These are phyloP conservation scores for Zoysia pacifica DNA, from an alignment of 176 grass and related monocot species.

Conservation along the genomic window DNA sequence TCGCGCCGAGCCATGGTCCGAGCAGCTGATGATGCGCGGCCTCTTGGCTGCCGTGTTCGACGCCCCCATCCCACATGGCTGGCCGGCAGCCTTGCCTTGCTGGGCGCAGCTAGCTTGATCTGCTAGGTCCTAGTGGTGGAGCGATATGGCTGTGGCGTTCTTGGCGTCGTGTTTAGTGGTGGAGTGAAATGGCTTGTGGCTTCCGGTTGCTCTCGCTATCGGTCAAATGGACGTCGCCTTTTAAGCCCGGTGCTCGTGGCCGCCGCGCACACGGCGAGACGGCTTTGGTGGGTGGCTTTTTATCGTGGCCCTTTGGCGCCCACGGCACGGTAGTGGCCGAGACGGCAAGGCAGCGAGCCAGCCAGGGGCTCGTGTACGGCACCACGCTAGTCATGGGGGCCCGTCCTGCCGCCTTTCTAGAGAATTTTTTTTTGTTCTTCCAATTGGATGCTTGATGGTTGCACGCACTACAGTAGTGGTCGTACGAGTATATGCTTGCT, in stretches of 20 bases:
- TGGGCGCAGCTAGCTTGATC: background rate
- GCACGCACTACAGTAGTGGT: background rate
- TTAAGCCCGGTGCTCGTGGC: constrained; percentile 51
- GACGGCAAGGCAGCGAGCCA: constrained; percentile 27
- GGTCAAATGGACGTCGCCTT: constrained; percentile 70
- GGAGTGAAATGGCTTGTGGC: background rate
- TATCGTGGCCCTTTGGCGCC: constrained; percentile 52
- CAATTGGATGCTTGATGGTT: background rate
- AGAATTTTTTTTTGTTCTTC: constrained; percentile 10
- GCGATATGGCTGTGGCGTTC: background rate
- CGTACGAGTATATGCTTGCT: constrained; percentile 22
- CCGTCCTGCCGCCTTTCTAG: constrained; percentile 24
- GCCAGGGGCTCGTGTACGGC: constrained; percentile 66
- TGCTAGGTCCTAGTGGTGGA: background rate
- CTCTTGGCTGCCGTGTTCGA: constrained; percentile 67
- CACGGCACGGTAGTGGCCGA: constrained; percentile 44
- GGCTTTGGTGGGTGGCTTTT: constrained; percentile 44
- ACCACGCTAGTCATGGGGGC: constrained; percentile 19
- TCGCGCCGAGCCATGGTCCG: constrained; percentile 49
- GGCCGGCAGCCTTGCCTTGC: background rate
- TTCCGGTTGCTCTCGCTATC: constrained; percentile 27
- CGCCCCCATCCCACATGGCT: constrained; percentile 67
- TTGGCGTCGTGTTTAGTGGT: constrained; percentile 33
- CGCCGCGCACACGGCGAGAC: constrained; percentile 27
- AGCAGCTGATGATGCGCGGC: constrained; percentile 38